A percentile compares a stretch with the other conserved stretches of the same genome.
Evolutionary conservation across 2,329 filamentous ascomycete species (phyloP).

Genomic region (Phyllosticta ampelicida): DNA sequence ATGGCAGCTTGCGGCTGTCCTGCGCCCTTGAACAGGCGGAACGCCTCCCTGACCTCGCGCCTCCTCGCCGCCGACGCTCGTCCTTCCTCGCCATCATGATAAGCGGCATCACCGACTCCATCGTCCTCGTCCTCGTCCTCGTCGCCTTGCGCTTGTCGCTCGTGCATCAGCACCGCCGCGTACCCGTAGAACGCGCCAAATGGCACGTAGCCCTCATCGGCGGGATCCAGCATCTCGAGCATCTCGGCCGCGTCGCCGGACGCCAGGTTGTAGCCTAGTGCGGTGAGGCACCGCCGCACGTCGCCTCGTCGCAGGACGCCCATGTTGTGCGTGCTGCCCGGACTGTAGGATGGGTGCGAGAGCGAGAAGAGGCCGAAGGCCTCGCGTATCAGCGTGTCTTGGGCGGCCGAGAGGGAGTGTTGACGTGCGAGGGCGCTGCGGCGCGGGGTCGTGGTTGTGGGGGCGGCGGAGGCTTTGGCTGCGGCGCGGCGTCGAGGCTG

Average conservation of each 20-base stretch:
- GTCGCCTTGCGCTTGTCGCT: neutral
- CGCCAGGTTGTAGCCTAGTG: conserved; percentile 51
- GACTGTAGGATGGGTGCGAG: conserved; percentile 29
- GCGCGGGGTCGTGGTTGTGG: conserved; percentile 29
- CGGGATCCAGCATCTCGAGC: conserved; percentile 71
- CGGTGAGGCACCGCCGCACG: conserved; percentile 36
- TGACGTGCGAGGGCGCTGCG: conserved; percentile 87
- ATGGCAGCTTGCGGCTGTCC: conserved; percentile 49
- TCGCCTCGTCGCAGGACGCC: conserved; percentile 34
- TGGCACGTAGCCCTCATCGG: conserved; percentile 62
- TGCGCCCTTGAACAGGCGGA: conserved; percentile 61
- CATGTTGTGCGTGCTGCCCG: conserved; percentile 45
- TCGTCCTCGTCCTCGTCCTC: conserved; percentile 26
- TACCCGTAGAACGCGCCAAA: conserved; percentile 80
- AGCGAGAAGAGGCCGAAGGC: conserved; percentile 69
- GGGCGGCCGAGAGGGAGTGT: conserved; percentile 69
- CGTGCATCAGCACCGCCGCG: conserved; percentile 72
- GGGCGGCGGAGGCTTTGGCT: neutral
- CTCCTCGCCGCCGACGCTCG: conserved; percentile 27
- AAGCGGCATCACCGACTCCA: conserved; percentile 24
- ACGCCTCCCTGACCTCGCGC: conserved; percentile 72
- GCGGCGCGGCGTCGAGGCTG: neutral
- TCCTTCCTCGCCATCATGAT: neutral
- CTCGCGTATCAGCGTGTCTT: conserved; percentile 85
- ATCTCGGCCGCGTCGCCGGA: conserved; percentile 64